phyloP scores from a whole-genome alignment of 2,329 filamentous ascomycete genomes.

The Hypoxylon sp. region DNA sequence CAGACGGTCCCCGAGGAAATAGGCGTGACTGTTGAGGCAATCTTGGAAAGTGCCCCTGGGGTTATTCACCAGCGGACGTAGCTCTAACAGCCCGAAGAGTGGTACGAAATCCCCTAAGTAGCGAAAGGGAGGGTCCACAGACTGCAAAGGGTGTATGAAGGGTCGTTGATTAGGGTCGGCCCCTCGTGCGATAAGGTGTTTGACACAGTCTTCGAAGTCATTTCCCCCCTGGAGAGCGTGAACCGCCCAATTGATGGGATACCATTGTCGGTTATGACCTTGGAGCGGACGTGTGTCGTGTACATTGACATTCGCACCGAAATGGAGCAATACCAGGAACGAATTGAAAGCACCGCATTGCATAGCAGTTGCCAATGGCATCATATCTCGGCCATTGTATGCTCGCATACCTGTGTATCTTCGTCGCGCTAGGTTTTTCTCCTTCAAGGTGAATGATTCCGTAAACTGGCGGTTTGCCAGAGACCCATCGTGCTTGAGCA shows the following conservation, averaged over 20 bases:
- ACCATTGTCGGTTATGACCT: background rate
- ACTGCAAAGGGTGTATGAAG: background rate
- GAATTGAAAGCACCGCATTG: background rate
- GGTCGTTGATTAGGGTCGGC: constrained; percentile 14
- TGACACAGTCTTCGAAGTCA: background rate
- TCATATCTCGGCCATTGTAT: too few species aligned
- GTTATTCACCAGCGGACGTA: background rate
- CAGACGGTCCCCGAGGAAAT: too few species aligned
- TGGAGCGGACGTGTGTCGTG: background rate
- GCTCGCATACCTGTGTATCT: too few species aligned
- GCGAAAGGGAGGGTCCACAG: too few species aligned
- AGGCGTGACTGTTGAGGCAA: too few species aligned
- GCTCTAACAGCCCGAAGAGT: background rate
- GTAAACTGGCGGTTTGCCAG: too few species aligned
- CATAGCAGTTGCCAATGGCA: too few species aligned
- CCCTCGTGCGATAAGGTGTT: background rate
- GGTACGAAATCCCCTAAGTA: constrained; percentile 1
- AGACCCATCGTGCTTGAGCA: too few species aligned
- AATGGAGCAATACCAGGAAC: background rate
- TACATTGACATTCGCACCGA: constrained; percentile 3
- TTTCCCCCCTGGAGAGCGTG: background rate
- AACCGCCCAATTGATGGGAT: constrained; percentile 22
- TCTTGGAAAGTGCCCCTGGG: background rate
- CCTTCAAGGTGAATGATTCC: too few species aligned
- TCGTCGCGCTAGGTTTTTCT: too few species aligned